Evolutionary conservation across 2,329 filamentous ascomycete genomes (phyloP).

Genomic region (Penicillium palitans): DNA sequence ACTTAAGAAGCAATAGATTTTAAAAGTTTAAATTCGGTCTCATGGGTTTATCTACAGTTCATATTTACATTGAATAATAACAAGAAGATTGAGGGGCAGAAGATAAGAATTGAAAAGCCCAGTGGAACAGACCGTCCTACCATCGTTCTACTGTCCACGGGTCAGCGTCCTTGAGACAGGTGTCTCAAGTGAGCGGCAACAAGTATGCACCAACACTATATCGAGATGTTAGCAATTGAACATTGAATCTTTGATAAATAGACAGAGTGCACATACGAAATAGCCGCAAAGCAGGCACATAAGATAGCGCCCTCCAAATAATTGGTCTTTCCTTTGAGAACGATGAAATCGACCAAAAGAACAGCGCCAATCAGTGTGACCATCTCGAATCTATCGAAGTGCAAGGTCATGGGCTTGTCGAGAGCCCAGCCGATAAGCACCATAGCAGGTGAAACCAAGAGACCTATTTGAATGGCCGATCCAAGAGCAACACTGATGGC

Average conservation of each 20-base stretch:
- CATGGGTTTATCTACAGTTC: not conserved
- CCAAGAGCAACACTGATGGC: constrained; percentile 72
- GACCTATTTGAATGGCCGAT: constrained; percentile 69
- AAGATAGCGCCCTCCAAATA: constrained; percentile 22
- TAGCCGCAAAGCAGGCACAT: constrained; percentile 21
- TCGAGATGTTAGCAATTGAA: not conserved
- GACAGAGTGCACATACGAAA: constrained; percentile 15
- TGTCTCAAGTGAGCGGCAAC: constrained; percentile 6
- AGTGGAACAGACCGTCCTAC: not conserved
- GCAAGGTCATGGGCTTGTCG: constrained; percentile 20
- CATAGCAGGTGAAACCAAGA: constrained; percentile 69
- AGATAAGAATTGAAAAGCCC: not conserved
- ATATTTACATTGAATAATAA: constrained; percentile 6
- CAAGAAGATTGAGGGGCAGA: not conserved
- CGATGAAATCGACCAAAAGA: constrained; percentile 20
- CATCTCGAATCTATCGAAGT: constrained; percentile 20
- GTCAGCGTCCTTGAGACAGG: not conserved
- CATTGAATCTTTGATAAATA: not conserved
- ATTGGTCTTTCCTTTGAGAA: constrained; percentile 22
- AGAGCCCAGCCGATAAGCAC: constrained; percentile 73
- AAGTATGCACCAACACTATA: constrained; percentile 19
- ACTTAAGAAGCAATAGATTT: not conserved
- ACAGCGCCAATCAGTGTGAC: constrained; percentile 17
- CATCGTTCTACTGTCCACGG: too few relatives aligned
- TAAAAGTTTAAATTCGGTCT: not conserved